Conservation (phyloP, 208 protist genomes). For the Leishmania mexicana region DNA sequence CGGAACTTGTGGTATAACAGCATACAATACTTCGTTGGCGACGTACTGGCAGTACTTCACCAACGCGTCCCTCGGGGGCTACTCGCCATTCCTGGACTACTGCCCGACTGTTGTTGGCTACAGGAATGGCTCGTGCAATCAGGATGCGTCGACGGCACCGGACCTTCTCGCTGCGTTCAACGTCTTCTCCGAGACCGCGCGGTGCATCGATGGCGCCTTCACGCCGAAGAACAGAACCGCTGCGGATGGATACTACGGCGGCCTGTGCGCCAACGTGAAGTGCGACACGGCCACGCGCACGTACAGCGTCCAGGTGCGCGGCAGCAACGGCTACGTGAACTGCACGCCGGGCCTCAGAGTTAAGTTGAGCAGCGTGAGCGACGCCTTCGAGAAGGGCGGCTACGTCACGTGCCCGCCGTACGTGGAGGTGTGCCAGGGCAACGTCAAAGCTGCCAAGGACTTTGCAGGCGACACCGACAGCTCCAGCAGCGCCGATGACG, state of each 20-base stretch:
- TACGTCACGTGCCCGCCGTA: conserved; percentile 4
- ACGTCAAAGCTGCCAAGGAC: neutral
- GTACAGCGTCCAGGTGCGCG: conserved; percentile 4
- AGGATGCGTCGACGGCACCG: neutral
- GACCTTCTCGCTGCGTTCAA: neutral
- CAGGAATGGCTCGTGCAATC: neutral
- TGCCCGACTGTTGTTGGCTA: neutral
- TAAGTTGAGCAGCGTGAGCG: neutral
- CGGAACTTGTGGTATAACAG: neutral
- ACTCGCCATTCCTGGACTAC: neutral
- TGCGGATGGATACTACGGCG: neutral
- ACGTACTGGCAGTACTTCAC: neutral
- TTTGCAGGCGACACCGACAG: no score
- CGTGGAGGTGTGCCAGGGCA: conserved; percentile 4
- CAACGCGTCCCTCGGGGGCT: neutral
- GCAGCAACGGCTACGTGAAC: neutral
- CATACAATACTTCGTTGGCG: neutral
- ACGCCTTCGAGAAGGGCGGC: neutral
- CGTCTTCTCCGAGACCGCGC: neutral
- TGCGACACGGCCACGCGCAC: neutral
- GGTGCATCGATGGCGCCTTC: conserved; percentile 4
- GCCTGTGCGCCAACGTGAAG: conserved; percentile 7
- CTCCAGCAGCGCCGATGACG: neutral
- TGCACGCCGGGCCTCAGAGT: neutral
- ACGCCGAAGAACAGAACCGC: neutral